Evolutionary conservation across 257 asterid species (phyloP).

Genomic region (Fraxinus excelsior): DNA sequence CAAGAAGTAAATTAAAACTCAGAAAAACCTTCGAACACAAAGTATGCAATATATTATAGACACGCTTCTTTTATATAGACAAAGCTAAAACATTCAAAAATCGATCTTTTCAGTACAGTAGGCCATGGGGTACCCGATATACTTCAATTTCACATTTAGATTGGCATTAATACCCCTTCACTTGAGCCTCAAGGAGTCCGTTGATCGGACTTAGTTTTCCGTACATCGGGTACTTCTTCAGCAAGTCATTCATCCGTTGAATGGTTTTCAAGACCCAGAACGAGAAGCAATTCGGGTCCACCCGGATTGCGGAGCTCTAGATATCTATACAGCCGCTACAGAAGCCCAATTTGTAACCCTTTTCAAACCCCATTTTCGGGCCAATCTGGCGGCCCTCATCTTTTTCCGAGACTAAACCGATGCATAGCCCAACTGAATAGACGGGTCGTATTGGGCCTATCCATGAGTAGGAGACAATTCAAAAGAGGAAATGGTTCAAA

Average conservation of each 20-base stretch:
- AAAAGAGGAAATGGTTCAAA: no score
- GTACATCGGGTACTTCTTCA: constrained; percentile 46
- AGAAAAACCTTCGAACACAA: constrained; percentile 34
- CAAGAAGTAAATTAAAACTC: constrained; percentile 2
- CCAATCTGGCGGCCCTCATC: constrained; percentile 66
- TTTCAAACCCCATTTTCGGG: constrained; percentile 58
- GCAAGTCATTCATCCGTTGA: constrained; percentile 60
- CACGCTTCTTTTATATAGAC: no score
- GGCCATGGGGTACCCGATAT: constrained; percentile 38
- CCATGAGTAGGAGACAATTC: no score
- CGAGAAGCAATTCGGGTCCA: constrained; percentile 43
- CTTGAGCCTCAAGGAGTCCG: constrained; percentile 58
- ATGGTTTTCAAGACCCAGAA: constrained; percentile 41
- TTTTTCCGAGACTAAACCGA: constrained; percentile 53
- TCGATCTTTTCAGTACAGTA: constrained; percentile 31
- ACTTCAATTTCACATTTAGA: constrained; percentile 54
- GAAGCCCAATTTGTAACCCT: constrained; percentile 68
- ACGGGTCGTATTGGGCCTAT: no score
- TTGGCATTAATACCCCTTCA: constrained; percentile 35
- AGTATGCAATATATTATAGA: no score
- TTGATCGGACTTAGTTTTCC: constrained; percentile 28
- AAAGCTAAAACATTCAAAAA: constrained; percentile 31
- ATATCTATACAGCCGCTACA: constrained; percentile 58
- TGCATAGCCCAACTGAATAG: constrained; percentile 40
- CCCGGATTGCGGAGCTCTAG: constrained; percentile 57